Conservation (phyloP, 2,329 filamentous ascomycete species). For the Aspergillus caelatus region DNA sequence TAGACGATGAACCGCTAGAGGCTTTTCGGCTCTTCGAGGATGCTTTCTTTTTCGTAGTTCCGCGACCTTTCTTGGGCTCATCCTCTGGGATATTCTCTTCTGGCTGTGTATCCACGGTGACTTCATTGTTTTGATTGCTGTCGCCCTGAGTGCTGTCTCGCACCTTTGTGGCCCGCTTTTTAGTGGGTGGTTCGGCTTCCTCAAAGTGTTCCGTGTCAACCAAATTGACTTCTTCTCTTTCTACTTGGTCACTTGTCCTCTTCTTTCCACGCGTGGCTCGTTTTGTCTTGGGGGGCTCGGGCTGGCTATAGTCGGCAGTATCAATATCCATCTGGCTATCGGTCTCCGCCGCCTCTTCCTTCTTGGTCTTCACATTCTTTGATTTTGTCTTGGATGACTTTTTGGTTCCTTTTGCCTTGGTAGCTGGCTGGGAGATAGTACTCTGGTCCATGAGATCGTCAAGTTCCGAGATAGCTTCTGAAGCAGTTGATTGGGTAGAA, state of each 20-base stretch:
- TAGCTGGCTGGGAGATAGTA: slow-evolving; percentile 52
- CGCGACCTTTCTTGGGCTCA: slow-evolving; percentile 50
- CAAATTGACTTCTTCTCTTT: slow-evolving; percentile 27
- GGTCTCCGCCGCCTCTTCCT: slow-evolving; percentile 49
- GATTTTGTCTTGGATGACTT: slow-evolving; percentile 41
- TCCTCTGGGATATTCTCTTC: slow-evolving; percentile 26
- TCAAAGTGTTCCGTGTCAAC: slow-evolving; percentile 19
- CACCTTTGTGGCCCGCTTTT: slow-evolving; percentile 61
- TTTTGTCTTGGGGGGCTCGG: slow-evolving; percentile 40
- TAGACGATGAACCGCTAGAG: slow-evolving; percentile 54
- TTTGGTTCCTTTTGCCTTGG: slow-evolving; percentile 57
- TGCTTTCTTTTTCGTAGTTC: slow-evolving; percentile 40
- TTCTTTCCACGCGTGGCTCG: slow-evolving; percentile 58
- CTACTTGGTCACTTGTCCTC: slow-evolving; percentile 62
- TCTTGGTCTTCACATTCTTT: slow-evolving; percentile 43
- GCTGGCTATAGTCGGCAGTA: slow-evolving; percentile 25
- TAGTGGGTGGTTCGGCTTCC: slow-evolving; percentile 50
- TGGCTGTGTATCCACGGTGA: slow-evolving; percentile 33
- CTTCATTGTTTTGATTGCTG: slow-evolving; percentile 38
- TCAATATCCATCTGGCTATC: slow-evolving; percentile 35
- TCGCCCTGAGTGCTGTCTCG: slow-evolving; percentile 52
- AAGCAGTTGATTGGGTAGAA: slow-evolving; percentile 56
- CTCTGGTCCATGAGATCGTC: slow-evolving; percentile 62
- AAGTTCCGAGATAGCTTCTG: slow-evolving; percentile 47
- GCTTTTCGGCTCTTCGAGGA: slow-evolving; percentile 52